Evolutionary conservation across 2,329 filamentous ascomycete species (phyloP), one percentile per base, ranked within the genome.

Genomic region (Fusarium verrucosum): DNA sequence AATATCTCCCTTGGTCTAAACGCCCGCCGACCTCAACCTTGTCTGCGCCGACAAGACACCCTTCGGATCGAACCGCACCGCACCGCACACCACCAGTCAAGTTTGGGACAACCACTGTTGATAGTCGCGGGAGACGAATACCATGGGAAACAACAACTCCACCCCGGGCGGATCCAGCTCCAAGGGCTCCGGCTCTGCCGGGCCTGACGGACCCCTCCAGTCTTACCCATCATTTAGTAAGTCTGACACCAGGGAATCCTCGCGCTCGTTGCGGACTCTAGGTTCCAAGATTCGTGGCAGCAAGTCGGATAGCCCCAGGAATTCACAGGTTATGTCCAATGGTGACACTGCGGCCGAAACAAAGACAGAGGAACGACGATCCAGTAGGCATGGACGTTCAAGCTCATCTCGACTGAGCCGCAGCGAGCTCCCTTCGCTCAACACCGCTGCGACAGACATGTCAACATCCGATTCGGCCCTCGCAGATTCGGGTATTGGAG

Each of bases 201-300:
- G 80, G 58, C 74, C 76, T 58, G 82, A 85, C 61, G 73, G 69
- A 22, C 52, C 68, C 40, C 81, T 97, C 58, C 90, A 92, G 77
- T 91, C 92, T 26, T 96, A 95, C 77, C 94, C 94, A 25, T 97
- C 94, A 25, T 94, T 98, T 76, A 91, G 89, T 79, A 90, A 91
- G 75, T 92, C 93, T 54, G 94, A 98, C 75, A 98, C 94, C 25
- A 94, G 94, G 76, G 94, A 97, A 68, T 97, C 93, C 8, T 87
- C 90, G 28, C 90, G 93, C 66, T 97, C 94, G 6, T 89, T 97
- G 77, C 88, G 92, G 69, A 90, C 88, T 35, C 85, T 98, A 69
- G 87, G 92, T 60, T 96, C 92, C 62, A 97, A 97, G 80, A 97
- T 97, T 59, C 92, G 91, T 3, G 91, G 90, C 32, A 83, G 78